Percentiles rank a stretch among this genome's conserved stretches.
Evolutionary conservation across 2,329 filamentous ascomycete genomes (phyloP).

Genomic region (Thelonectria olida): DNA sequence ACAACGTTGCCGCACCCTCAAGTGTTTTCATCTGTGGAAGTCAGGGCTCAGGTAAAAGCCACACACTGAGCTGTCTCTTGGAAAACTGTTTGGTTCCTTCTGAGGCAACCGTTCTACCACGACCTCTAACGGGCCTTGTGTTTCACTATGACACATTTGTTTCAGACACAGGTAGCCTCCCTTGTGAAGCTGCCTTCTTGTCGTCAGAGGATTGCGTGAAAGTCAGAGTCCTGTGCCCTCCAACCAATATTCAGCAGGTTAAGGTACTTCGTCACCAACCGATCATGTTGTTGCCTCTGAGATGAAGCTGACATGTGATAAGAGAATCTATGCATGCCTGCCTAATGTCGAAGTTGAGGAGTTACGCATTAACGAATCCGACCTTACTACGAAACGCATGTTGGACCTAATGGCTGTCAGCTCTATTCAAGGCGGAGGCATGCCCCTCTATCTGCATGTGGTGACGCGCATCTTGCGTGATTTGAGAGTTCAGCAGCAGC

Average conservation of each 20-base stretch:
- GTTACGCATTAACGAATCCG: slow-evolving; percentile 58
- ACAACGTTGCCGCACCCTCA: slow-evolving; percentile 60
- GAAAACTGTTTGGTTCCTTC: slow-evolving; percentile 66
- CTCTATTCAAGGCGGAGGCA: slow-evolving; percentile 43
- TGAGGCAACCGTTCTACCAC: slow-evolving; percentile 54
- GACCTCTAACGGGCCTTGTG: slow-evolving; percentile 67
- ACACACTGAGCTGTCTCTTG: slow-evolving; percentile 64
- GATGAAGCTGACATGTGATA: not conserved
- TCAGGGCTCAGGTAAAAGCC: slow-evolving; percentile 72
- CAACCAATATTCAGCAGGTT: slow-evolving; percentile 58
- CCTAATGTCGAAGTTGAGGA: slow-evolving; percentile 57
- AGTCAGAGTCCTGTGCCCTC: slow-evolving; percentile 64
- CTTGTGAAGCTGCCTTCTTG: slow-evolving; percentile 70
- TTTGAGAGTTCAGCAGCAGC: slow-evolving; percentile 59
- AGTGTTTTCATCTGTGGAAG: slow-evolving; percentile 72
- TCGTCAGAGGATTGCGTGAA: slow-evolving; percentile 52
- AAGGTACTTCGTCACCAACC: slow-evolving; percentile 37
- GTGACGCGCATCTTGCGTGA: slow-evolving; percentile 65
- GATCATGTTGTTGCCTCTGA: too few relatives aligned
- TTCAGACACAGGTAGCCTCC: slow-evolving; percentile 55
- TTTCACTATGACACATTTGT: slow-evolving; percentile 72
- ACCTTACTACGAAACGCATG: slow-evolving; percentile 68
- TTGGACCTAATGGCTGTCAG: slow-evolving; percentile 67
- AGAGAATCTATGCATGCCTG: slow-evolving; percentile 53
- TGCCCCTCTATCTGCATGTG: slow-evolving; percentile 68